Evolutionary conservation across 2,329 filamentous ascomycete species (phyloP).

Genomic region (Alternaria viburni): DNA sequence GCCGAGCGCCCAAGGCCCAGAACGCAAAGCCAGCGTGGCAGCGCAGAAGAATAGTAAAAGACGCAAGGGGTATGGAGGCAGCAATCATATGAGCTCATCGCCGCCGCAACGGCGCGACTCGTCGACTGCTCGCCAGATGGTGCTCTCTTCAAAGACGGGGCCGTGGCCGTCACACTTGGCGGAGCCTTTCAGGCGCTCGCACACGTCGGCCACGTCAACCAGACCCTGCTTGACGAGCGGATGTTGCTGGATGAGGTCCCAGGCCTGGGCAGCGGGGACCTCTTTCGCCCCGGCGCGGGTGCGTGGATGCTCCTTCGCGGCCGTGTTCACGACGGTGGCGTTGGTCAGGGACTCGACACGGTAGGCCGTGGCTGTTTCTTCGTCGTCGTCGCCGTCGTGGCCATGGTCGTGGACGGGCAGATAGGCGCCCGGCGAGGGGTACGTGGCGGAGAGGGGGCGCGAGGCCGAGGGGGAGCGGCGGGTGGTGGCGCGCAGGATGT

Average conservation of each 20-base stretch:
- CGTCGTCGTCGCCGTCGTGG: constrained; percentile 22
- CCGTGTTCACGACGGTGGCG: constrained; percentile 40
- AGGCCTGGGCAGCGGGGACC: constrained; percentile 62
- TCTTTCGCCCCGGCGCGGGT: constrained; percentile 32
- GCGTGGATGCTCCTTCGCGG: constrained; percentile 36
- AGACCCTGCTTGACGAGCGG: constrained; percentile 76
- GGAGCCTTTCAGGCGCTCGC: constrained; percentile 74
- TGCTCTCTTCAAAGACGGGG: constrained; percentile 82
- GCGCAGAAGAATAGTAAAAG: background rate
- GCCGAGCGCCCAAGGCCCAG: constrained; percentile 9
- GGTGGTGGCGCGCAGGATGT: constrained; percentile 85
- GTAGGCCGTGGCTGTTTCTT: constrained; percentile 29
- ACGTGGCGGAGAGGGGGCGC: constrained; percentile 47
- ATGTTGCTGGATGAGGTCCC: constrained; percentile 87
- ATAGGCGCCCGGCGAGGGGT: constrained; percentile 47
- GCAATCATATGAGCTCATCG: constrained; percentile 72
- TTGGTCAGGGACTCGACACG: constrained; percentile 38
- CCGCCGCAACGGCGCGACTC: constrained; percentile 77
- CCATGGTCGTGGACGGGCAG: constrained; percentile 25
- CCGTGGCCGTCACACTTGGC: constrained; percentile 85
- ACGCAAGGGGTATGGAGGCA: constrained; percentile 9
- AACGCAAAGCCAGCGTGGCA: background rate
- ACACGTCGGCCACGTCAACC: constrained; percentile 82
- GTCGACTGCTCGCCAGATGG: constrained; percentile 76
- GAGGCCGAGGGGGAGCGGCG: constrained; percentile 51